Percentiles rank a stretch among this genome's conserved stretches.
phyloP scores from a whole-genome alignment of 116 monocot genomes.

The Thalassia testudinum region DNA sequence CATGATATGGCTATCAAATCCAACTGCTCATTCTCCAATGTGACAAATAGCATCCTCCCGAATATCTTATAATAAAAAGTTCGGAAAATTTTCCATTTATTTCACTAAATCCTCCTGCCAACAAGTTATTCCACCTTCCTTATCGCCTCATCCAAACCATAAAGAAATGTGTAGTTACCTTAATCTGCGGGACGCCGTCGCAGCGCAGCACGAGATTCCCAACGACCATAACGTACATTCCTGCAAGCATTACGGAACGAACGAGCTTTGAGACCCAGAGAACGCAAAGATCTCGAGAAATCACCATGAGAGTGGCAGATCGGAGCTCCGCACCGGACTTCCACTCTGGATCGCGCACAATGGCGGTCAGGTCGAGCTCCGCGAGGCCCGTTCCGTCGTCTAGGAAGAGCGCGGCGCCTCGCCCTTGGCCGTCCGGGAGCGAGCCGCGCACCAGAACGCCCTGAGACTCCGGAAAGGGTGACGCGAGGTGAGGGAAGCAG shows the following conservation, averaged over 20 bases:
- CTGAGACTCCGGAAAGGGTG: conserved; percentile 15
- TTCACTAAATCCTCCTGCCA: too few species aligned
- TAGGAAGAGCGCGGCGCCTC: conserved; percentile 21
- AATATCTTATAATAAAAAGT: too few species aligned
- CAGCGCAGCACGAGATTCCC: conserved; percentile 19
- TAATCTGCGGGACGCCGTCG: conserved; percentile 25
- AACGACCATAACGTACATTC: conserved; percentile 79
- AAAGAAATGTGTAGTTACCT: too few species aligned
- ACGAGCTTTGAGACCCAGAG: background rate
- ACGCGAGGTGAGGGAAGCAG: background rate
- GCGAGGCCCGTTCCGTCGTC: conserved; percentile 67
- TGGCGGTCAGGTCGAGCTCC: conserved; percentile 25
- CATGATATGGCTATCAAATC: too few species aligned
- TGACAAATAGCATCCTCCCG: too few species aligned
- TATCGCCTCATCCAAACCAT: too few species aligned
- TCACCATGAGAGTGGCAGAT: background rate
- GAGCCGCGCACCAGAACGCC: conserved; percentile 44
- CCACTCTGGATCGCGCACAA: conserved; percentile 23
- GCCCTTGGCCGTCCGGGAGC: background rate
- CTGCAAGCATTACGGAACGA: conserved; percentile 9
- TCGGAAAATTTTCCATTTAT: too few species aligned
- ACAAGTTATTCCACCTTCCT: too few species aligned
- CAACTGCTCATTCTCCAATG: too few species aligned
- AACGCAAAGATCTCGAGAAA: background rate
- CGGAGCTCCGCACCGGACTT: conserved; percentile 14